Evolutionary conservation across 2,329 filamentous ascomycete genomes (phyloP).

Genomic region (Lecanosticta acicola): DNA sequence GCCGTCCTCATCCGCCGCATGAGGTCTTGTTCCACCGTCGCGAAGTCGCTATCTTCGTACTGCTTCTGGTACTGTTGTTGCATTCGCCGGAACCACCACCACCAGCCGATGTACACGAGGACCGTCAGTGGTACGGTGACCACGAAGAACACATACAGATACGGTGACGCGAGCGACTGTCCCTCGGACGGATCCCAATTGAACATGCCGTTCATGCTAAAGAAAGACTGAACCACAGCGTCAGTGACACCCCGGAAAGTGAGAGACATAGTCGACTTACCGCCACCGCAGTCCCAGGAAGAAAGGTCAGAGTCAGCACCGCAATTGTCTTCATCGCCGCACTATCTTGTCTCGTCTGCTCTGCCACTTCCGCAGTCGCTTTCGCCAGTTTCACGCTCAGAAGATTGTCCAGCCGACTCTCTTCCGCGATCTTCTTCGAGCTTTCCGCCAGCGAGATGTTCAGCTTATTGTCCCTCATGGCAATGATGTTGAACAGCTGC

Average conservation of each 20-base stretch:
- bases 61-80: slow-evolving; percentile 25
- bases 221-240: slow-evolving; percentile 26
- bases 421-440: slow-evolving; percentile 32
- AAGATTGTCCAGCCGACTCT: slow-evolving; percentile 31
- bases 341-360: slow-evolving; percentile 32
- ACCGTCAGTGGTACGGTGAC: slow-evolving; percentile 31
- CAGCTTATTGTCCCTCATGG: slow-evolving; percentile 30
- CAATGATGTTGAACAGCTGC: slow-evolving; percentile 32
- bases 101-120: slow-evolving; percentile 27
- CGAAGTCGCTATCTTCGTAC: slow-evolving; percentile 24
- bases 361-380: slow-evolving; percentile 31
- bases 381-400: slow-evolving; percentile 33
- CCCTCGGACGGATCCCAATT: slow-evolving; percentile 20
- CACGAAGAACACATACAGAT: slow-evolving; percentile 31
- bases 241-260: background rate
- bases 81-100: slow-evolving; percentile 26
- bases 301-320: slow-evolving; percentile 40
- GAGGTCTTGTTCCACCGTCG: slow-evolving; percentile 28
- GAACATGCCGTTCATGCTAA: slow-evolving; percentile 31
- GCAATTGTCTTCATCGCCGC: slow-evolving; percentile 45
- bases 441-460: slow-evolving; percentile 32
- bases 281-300: slow-evolving; percentile 37
- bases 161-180: slow-evolving; percentile 26
- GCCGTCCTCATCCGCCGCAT: slow-evolving; percentile 27
- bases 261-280: slow-evolving; percentile 10